Evolutionary conservation across 345 rosid species (phyloP).

Genomic region (Populus davidiana): DNA sequence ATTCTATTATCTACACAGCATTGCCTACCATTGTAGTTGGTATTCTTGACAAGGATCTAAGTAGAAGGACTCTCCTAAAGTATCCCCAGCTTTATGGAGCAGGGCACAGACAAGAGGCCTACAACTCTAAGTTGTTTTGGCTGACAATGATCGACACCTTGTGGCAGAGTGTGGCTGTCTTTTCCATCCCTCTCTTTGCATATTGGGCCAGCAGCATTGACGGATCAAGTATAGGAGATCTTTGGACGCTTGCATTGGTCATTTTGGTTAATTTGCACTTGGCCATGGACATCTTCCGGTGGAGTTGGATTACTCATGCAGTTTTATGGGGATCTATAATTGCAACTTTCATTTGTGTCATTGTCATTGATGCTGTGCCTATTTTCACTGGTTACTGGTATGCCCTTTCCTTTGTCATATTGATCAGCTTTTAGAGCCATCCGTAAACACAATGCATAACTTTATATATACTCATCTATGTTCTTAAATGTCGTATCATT

Average conservation of each 20-base stretch:
- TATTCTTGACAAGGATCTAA: constrained; percentile 82
- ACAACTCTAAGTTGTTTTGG: constrained; percentile 79
- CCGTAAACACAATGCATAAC: too few species aligned
- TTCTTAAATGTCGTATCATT: too few species aligned
- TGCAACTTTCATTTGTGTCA: constrained; percentile 74
- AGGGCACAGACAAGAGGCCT: constrained; percentile 79
- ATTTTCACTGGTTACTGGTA: constrained; percentile 86
- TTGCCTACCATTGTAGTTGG: constrained; percentile 84
- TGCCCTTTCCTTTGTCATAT: constrained; percentile 14
- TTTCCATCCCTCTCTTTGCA: constrained; percentile 78
- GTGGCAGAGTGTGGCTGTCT: constrained; percentile 79
- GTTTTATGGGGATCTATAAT: constrained; percentile 92
- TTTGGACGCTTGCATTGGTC: constrained; percentile 90
- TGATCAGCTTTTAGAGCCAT: too few species aligned
- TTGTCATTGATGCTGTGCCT: constrained; percentile 69
- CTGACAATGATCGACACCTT: constrained; percentile 71
- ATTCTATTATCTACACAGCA: constrained; percentile 79
- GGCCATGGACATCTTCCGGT: constrained; percentile 83
- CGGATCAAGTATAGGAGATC: constrained; percentile 74
- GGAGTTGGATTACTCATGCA: constrained; percentile 89
- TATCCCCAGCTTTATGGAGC: constrained; percentile 89
- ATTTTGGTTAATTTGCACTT: constrained; percentile 81
- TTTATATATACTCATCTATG: too few species aligned
- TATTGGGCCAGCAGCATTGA: constrained; percentile 74
- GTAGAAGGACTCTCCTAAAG: constrained; percentile 58